Evolutionary conservation across 106 monocot species (phyloP).

Genomic region (Dactylorhiza incarnata): DNA sequence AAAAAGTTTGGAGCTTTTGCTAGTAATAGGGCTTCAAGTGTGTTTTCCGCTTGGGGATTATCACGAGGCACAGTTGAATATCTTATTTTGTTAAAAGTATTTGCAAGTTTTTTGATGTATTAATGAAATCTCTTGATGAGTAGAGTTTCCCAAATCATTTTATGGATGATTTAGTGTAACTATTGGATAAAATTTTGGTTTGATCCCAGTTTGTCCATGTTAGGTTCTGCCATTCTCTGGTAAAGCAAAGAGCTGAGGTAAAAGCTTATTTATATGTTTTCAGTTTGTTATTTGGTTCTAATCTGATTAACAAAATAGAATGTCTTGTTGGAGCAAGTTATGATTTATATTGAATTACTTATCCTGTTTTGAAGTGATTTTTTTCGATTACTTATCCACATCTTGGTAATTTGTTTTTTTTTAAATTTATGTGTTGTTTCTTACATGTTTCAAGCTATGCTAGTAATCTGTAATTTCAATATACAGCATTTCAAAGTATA

Average conservation of each 20-base stretch:
- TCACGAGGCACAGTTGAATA: not conserved
- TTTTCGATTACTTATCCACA: no score
- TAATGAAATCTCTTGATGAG: not conserved
- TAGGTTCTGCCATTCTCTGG: not conserved
- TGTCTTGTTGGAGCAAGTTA: not conserved
- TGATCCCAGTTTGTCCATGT: not conserved
- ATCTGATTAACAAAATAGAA: not conserved
- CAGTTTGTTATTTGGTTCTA: not conserved
- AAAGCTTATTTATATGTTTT: not conserved
- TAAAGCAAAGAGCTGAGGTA: not conserved
- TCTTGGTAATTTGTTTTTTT: no score
- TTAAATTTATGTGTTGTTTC: no score
- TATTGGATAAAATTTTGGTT: not conserved
- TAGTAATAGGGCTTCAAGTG: no score
- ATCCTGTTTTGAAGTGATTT: not conserved
- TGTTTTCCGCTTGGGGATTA: not conserved
- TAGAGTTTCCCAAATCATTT: not conserved
- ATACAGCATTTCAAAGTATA: no score
- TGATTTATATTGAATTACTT: not conserved
- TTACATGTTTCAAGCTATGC: no score
- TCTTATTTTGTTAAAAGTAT: not conserved
- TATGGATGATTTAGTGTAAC: not conserved
- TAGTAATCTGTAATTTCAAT: no score
- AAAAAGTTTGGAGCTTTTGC: not conserved
- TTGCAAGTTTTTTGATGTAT: not conserved